Evolutionary conservation across 805 yeast species (phyloP), one percentile per base, ranked within the genome.

Genomic region (Yamadazyma ubonensis): DNA sequence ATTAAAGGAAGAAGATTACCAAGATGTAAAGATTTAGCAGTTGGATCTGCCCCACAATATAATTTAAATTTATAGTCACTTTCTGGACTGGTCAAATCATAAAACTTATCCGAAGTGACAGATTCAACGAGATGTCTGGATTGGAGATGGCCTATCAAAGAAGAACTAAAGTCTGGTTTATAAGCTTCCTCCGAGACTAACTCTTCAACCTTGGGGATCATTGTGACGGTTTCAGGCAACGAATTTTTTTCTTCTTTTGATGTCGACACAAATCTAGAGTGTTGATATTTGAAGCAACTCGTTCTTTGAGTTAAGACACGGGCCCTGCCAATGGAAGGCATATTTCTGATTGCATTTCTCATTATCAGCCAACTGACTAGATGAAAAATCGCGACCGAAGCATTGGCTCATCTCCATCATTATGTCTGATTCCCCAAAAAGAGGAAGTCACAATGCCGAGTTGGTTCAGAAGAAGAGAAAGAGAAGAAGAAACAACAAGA

Each of bases 11-110:
- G 67, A 38, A 93, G 64, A 53, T 93, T 93, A 2, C 99, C 99
- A 49, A 93, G 63, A 63, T 93, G 99, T 11, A 93, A 67, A 0
- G 97, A 89, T 34, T 57, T 68, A 1, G 98, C 98, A 0, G 96
- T 82, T 1, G 99, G 99, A 56, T 93, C 99, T 0, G 96, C 97
- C 8, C 99, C 99, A 59, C 96, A 83, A 60, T 91, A 91, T 6
- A 88, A 60, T 7, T 81, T 79, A 9, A 85, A 51, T 48, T 69
- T 72, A 25, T 60, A 49, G 7, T 52, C 36, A 5, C 54, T 26
- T n/a, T 39, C 47, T 9, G 58, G 54, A 19, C 54, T 50, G 2
- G 71, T 65, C 33, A 64, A 43, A 6, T 56, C 53, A 43, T 53
- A 64, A 36, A 69, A 54, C 17, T 64, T 65, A 17, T 69, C 74